phyloP scores from a whole-genome alignment of 2,329 filamentous ascomycete genomes.

The Aspergillus pseudoglaucus region DNA sequence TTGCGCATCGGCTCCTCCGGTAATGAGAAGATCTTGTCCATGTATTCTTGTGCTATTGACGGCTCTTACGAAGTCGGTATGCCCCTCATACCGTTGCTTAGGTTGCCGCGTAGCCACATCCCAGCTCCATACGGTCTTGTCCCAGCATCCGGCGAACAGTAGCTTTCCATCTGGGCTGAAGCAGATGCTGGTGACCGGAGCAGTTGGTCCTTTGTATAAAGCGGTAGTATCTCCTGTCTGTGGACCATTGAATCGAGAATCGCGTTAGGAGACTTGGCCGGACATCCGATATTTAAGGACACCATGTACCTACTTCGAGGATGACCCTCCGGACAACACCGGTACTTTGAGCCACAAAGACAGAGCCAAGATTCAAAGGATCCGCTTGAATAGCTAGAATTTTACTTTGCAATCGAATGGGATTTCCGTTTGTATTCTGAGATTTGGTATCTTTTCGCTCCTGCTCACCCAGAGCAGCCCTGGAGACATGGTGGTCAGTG shows the following conservation, averaged over 20 bases:
- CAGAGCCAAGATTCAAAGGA: conserved; percentile 52
- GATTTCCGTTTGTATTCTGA: conserved; percentile 78
- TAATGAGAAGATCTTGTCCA: conserved; percentile 60
- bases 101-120: conserved; percentile 52
- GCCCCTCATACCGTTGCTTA: conserved; percentile 62
- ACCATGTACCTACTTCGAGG: conserved; percentile 60
- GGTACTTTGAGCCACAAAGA: conserved; percentile 84
- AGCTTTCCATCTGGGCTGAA: conserved; percentile 56
- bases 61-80: conserved; percentile 87
- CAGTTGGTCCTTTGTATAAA: conserved; percentile 65
- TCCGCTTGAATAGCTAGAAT: conserved; percentile 68
- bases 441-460: conserved; percentile 62
- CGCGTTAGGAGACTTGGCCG: conserved; percentile 6
- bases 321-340: conserved; percentile 68
- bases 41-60: conserved; percentile 58
- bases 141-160: conserved; percentile 82
- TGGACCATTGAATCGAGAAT: conserved; percentile 1
- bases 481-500: conserved; percentile 20
- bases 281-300: conserved; percentile 6
- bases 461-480: conserved; percentile 44
- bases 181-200: conserved; percentile 72
- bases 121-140: conserved; percentile 88
- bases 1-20: conserved; percentile 70
- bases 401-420: conserved; percentile 76
- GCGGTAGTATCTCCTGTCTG: conserved; percentile 42